Evolutionary conservation across 2,329 filamentous ascomycete species (phyloP).

Genomic region (Calonectria hongkongensis): DNA sequence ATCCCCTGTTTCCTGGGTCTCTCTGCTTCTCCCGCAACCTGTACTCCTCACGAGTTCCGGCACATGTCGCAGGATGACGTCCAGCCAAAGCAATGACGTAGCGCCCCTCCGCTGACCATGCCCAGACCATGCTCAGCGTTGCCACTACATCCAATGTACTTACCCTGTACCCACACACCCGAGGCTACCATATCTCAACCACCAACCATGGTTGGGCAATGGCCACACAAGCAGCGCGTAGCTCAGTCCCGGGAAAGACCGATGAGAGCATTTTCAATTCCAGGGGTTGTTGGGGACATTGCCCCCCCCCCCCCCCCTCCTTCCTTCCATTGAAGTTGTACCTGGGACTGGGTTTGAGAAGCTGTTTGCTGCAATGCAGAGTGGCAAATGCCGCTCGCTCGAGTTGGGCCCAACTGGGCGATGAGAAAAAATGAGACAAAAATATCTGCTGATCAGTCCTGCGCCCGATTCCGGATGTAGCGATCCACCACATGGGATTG

Average conservation of each 20-base stretch:
- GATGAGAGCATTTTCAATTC: slow-evolving; percentile 14
- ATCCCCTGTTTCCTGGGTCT: slow-evolving; percentile 34
- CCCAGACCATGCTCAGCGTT: slow-evolving; percentile 48
- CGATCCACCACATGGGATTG: slow-evolving; percentile 23
- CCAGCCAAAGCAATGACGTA: slow-evolving; percentile 50
- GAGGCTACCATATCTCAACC: slow-evolving; percentile 46
- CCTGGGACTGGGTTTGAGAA: neutral
- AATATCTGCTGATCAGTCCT: slow-evolving; percentile 22
- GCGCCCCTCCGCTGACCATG: slow-evolving; percentile 44
- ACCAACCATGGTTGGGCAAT: slow-evolving; percentile 46
- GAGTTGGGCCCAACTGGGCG: neutral
- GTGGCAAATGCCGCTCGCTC: slow-evolving; percentile 19
- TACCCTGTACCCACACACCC: slow-evolving; percentile 50
- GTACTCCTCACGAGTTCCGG: slow-evolving; percentile 37
- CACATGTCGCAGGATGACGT: slow-evolving; percentile 50
- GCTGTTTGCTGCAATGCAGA: neutral
- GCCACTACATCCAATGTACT: slow-evolving; percentile 43
- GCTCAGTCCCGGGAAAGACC: slow-evolving; percentile 22
- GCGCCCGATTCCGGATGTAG: slow-evolving; percentile 18
- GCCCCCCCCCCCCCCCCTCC: neutral
- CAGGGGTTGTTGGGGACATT: slow-evolving; percentile 13
- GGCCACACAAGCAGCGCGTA: slow-evolving; percentile 31
- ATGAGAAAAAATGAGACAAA: slow-evolving; percentile 20
- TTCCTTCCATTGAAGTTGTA: neutral
- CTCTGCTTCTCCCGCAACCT: slow-evolving; percentile 30